Evolutionary conservation across 2,329 filamentous ascomycete species (phyloP).

Genomic region (Ophiocordyceps camponoti-floridani): DNA sequence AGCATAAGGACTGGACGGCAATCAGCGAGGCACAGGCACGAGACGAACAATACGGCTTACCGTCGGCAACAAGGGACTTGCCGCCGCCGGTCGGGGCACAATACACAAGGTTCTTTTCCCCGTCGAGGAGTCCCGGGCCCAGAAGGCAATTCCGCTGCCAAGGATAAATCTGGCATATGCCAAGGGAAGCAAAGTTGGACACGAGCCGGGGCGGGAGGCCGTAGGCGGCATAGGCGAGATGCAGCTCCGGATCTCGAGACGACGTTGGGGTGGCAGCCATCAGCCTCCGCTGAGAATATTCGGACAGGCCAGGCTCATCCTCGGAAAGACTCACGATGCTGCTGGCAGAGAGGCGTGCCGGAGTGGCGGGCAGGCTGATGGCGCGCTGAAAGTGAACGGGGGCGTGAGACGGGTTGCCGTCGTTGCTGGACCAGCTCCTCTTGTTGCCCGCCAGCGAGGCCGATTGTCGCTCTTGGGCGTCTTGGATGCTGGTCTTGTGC

Average conservation of each 20-base stretch:
- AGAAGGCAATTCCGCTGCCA: slow-evolving; percentile 65
- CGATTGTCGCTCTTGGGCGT: slow-evolving; percentile 20
- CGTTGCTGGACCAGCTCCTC: slow-evolving; percentile 14
- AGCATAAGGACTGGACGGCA: slow-evolving; percentile 44
- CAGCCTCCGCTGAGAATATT: slow-evolving; percentile 37
- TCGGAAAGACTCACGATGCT: slow-evolving; percentile 20
- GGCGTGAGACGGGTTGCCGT: slow-evolving; percentile 3
- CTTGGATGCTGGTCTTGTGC: slow-evolving; percentile 33
- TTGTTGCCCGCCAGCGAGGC: slow-evolving; percentile 29
- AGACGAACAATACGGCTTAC: slow-evolving; percentile 11
- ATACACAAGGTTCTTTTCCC: slow-evolving; percentile 57
- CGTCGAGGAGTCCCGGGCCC: slow-evolving; percentile 45
- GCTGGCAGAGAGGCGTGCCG: slow-evolving; percentile 20
- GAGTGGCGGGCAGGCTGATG: slow-evolving; percentile 12
- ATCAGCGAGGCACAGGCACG: slow-evolving; percentile 3
- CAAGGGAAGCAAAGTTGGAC: slow-evolving; percentile 44
- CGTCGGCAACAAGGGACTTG: slow-evolving; percentile 55
- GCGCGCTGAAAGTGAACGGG: slow-evolving; percentile 15
- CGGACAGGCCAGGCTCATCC: slow-evolving; percentile 15
- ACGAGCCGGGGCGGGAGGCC: slow-evolving; percentile 41
- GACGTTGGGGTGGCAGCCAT: slow-evolving; percentile 35
- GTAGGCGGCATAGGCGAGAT: slow-evolving; percentile 45
- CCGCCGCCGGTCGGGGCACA: slow-evolving; percentile 64
- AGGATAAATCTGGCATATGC: slow-evolving; percentile 58
- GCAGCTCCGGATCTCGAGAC: slow-evolving; percentile 34